Percentiles rank a stretch among this genome's conserved stretches.
Conservation (phyloP, 1,139 yeast species). For the Geotrichum cucujoidarum region DNA sequence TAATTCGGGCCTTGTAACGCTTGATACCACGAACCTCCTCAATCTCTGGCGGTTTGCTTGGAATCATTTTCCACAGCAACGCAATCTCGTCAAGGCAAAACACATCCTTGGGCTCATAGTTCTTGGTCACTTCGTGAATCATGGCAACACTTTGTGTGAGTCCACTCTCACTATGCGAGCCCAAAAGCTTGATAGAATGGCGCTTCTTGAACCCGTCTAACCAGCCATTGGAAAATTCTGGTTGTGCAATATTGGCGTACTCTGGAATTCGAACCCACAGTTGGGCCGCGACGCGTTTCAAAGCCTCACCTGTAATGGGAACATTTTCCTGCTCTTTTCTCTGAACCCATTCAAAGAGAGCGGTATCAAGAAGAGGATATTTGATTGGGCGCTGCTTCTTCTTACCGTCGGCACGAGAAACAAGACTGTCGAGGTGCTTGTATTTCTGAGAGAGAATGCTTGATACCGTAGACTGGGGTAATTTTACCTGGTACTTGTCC, state of each 20-base stretch:
- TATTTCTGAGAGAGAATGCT: constrained; percentile 16
- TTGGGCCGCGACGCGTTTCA: constrained; percentile 17
- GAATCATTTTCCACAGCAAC: constrained; percentile 17
- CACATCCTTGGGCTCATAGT: constrained; percentile 14
- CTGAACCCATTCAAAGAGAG: constrained; percentile 19
- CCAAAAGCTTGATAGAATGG: constrained; percentile 14
- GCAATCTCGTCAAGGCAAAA: constrained; percentile 17
- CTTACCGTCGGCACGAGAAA: constrained; percentile 17
- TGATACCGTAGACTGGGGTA: constrained; percentile 18
- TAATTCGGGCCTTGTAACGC: constrained; percentile 16
- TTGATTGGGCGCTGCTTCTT: constrained; percentile 17
- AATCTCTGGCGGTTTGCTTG: constrained; percentile 17
- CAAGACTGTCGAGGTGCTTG: constrained; percentile 16
- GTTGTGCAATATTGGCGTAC: constrained; percentile 14
- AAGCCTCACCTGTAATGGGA: constrained; percentile 14
- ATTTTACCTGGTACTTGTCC: constrained; percentile 17
- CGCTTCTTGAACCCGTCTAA: constrained; percentile 19
- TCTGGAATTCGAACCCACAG: constrained; percentile 18
- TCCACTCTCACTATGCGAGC: constrained; percentile 16
- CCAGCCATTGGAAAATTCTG: constrained; percentile 19
- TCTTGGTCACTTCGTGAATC: constrained; percentile 15
- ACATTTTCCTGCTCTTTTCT: constrained; percentile 15
- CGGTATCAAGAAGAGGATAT: constrained; percentile 16
- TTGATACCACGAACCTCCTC: constrained; percentile 17
- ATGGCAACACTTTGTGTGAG: constrained; percentile 15